Percentiles rank a stretch among this genome's conserved stretches.
phyloP scores from a whole-genome alignment of 1,139 yeast species.

The Debaryomyces robertsiae region DNA sequence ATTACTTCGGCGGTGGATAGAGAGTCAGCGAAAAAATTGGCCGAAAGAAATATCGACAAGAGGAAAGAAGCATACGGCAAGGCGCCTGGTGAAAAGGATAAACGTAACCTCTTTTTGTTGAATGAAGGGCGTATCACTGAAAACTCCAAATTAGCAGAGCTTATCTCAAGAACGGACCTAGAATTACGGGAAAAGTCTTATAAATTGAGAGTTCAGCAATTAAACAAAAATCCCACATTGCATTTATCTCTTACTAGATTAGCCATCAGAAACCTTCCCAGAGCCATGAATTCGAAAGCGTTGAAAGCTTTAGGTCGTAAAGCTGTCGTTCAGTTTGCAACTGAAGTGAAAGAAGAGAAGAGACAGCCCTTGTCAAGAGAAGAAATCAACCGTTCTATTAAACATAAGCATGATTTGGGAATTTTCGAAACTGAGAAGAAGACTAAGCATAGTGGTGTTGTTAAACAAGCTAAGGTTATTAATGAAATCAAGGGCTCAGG shows the following conservation, averaged over 20 bases:
- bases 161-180: constrained; percentile 70
- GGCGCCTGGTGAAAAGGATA: constrained; percentile 77
- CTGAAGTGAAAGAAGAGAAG: constrained; percentile 70
- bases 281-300: constrained; percentile 86
- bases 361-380: constrained; percentile 91
- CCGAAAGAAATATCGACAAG: constrained; percentile 71
- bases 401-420: constrained; percentile 53
- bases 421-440: constrained; percentile 50
- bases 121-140: constrained; percentile 93
- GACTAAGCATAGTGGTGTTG: constrained; percentile 83
- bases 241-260: constrained; percentile 91
- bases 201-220: constrained; percentile 83
- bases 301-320: constrained; percentile 91
- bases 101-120: constrained; percentile 77
- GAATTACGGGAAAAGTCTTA: constrained; percentile 89
- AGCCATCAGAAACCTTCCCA: constrained; percentile 90
- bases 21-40: constrained; percentile 75
- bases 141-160: constrained; percentile 75
- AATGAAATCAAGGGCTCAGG: constrained; percentile 91
- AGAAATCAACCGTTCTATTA: constrained; percentile 78
- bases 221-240: constrained; percentile 85
- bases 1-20: constrained; percentile 85
- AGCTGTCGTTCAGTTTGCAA: constrained; percentile 95
- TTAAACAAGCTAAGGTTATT: constrained; percentile 88
- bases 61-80: constrained; percentile 80